Conservation (phyloP, 257 asterid species). For the Catharanthus roseus region DNA sequence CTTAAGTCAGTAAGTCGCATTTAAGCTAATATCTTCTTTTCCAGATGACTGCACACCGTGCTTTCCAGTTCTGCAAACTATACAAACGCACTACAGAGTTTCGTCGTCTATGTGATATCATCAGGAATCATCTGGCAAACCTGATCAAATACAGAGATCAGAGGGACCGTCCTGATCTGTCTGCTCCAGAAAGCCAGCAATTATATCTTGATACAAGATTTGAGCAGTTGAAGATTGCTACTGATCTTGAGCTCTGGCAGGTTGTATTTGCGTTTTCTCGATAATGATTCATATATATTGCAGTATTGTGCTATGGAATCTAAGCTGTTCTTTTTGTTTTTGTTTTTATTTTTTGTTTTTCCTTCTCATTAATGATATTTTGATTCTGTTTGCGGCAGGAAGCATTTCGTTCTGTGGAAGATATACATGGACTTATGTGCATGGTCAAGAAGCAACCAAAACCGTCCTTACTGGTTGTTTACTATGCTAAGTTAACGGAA, state of each 20-base stretch:
- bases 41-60: constrained; percentile 42
- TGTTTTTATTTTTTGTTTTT: background rate
- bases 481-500: constrained; percentile 35
- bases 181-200: constrained; percentile 40
- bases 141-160: constrained; percentile 42
- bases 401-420: constrained; percentile 40
- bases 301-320: background rate
- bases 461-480: constrained; percentile 32
- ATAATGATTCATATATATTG: background rate
- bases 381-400: constrained; percentile 25
- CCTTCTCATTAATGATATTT: background rate
- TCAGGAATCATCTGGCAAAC: constrained; percentile 40
- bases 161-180: constrained; percentile 41
- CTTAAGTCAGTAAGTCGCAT: background rate
- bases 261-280: constrained; percentile 15
- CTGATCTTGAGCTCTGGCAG: constrained; percentile 42
- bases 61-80: constrained; percentile 40
- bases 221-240: constrained; percentile 41
- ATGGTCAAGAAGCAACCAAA: constrained; percentile 35
- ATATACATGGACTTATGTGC: constrained; percentile 40
- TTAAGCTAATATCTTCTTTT: background rate
- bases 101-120: constrained; percentile 36
- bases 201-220: constrained; percentile 40
- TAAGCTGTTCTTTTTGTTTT: background rate
- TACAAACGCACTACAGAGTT: constrained; percentile 40